Evolutionary conservation across 2,329 filamentous ascomycete species (phyloP).

Genomic region (Clarireedia monteithiana): DNA sequence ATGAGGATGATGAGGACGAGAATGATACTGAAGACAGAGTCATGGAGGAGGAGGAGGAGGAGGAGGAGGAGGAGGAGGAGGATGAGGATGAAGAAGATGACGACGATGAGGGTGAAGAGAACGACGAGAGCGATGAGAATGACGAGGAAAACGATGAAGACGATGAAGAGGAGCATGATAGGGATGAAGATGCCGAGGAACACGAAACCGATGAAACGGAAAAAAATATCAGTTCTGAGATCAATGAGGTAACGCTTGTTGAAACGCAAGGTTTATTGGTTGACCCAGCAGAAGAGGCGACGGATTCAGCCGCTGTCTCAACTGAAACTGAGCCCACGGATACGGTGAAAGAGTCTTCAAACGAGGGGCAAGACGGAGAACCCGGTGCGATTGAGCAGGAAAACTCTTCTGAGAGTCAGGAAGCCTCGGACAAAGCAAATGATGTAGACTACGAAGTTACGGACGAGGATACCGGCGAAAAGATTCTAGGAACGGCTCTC

Average conservation of each 20-base stretch:
- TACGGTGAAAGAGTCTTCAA: no score
- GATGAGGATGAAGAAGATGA: constrained; percentile 8
- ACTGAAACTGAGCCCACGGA: neutral
- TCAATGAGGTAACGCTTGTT: constrained; percentile 11
- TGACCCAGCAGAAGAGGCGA: constrained; percentile 13
- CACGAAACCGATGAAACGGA: neutral
- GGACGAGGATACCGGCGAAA: neutral
- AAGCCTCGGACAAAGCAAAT: neutral
- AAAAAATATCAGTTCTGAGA: constrained; percentile 8
- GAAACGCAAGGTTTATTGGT: constrained; percentile 18
- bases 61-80: constrained; percentile 8
- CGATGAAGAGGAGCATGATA: neutral
- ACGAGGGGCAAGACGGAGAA: no score
- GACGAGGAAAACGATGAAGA: constrained; percentile 5
- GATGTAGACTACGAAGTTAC: constrained; percentile 1
- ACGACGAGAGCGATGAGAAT: constrained; percentile 11
- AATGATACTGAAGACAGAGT: neutral
- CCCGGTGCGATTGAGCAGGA: no score
- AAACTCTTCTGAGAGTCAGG: no score
- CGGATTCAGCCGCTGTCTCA: constrained; percentile 15
- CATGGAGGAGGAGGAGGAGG: constrained; percentile 6
- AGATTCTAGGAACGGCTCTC: neutral
- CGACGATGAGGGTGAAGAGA: constrained; percentile 6
- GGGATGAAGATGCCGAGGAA: neutral
- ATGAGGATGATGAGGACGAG: neutral